Conservation (phyloP, 2,329 filamentous ascomycete species). For the Colletotrichum sp. region DNA sequence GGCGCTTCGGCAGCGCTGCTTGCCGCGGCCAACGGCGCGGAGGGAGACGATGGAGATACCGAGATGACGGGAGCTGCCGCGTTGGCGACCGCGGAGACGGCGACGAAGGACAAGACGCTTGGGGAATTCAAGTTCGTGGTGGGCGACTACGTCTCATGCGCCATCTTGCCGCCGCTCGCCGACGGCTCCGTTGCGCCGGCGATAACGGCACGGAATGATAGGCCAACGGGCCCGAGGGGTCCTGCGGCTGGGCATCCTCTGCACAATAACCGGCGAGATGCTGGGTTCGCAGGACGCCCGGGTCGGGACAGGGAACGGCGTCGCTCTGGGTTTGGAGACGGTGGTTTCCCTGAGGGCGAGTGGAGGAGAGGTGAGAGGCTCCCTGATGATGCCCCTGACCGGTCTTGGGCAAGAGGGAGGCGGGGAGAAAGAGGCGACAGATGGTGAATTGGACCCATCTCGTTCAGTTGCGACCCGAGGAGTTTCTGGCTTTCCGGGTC, state of each 20-base stretch:
- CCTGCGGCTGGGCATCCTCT: neutral
- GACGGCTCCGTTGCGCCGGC: slow-evolving; percentile 77
- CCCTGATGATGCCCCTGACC: slow-evolving; percentile 51
- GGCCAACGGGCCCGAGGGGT: slow-evolving; percentile 38
- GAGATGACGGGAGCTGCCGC: slow-evolving; percentile 20
- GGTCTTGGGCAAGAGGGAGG: slow-evolving; percentile 49
- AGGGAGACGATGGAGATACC: slow-evolving; percentile 27
- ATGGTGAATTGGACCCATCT: slow-evolving; percentile 22
- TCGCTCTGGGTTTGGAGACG: slow-evolving; percentile 39
- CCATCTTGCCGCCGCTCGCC: slow-evolving; percentile 75
- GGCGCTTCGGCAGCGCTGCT: slow-evolving; percentile 40
- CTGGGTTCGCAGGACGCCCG: slow-evolving; percentile 30
- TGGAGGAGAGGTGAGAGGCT: slow-evolving; percentile 71
- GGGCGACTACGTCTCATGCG: slow-evolving; percentile 87
- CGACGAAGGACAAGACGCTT: slow-evolving; percentile 67
- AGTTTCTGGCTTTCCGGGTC: neutral
- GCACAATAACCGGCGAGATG: slow-evolving; percentile 12
- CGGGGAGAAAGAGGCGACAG: slow-evolving; percentile 36
- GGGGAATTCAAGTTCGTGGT: slow-evolving; percentile 82
- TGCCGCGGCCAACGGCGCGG: slow-evolving; percentile 42
- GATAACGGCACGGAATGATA: slow-evolving; percentile 51
- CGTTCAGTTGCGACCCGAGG: neutral
- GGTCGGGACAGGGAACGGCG: slow-evolving; percentile 40
- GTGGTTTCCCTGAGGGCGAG: slow-evolving; percentile 56
- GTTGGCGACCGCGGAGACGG: neutral